Conservation (phyloP, 768 basidiomycete genomes). For the Lactarius vividus region DNA sequence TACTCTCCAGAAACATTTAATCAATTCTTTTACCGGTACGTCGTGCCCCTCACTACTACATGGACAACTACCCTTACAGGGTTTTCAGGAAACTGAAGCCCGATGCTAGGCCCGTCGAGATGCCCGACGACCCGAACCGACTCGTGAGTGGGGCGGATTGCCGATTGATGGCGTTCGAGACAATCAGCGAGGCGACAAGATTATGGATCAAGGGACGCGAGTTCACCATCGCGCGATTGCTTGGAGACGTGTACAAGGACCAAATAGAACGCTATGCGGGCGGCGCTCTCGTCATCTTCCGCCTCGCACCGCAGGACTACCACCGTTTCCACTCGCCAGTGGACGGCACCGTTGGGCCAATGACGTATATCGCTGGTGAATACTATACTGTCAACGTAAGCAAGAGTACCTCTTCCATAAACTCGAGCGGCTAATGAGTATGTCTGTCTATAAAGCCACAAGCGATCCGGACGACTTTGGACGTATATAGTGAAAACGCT, state of each 20-base stretch:
- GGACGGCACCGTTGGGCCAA: conserved; percentile 77
- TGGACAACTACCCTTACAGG: not conserved
- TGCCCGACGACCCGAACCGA: conserved; percentile 68
- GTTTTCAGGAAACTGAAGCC: conserved; percentile 76
- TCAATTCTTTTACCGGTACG: conserved; percentile 79
- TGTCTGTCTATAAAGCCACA: conserved; percentile 56
- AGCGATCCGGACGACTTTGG: conserved; percentile 85
- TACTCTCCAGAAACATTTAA: conserved; percentile 76
- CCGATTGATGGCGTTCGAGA: conserved; percentile 92
- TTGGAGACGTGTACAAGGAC: conserved; percentile 74
- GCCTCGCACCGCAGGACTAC: conserved; percentile 92
- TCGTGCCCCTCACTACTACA: not conserved
- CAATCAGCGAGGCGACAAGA: conserved; percentile 77
- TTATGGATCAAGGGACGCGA: conserved; percentile 98
- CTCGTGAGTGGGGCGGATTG: conserved; percentile 93
- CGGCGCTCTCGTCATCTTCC: conserved; percentile 85
- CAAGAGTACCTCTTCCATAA: conserved; percentile 16
- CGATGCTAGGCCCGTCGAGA: conserved; percentile 70
- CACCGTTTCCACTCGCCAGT: conserved; percentile 92
- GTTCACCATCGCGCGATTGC: conserved; percentile 74
- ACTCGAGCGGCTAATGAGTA: not conserved
- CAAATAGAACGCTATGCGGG: conserved; percentile 70
- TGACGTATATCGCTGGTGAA: conserved; percentile 83
- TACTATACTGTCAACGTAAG: conserved; percentile 94
- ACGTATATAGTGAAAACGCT: conserved; percentile 94